These are phyloP conservation scores for Leccinum angustisporum DNA, from an alignment of 1,284 basidiomycete genomes.

Conservation along the genomic window DNA sequence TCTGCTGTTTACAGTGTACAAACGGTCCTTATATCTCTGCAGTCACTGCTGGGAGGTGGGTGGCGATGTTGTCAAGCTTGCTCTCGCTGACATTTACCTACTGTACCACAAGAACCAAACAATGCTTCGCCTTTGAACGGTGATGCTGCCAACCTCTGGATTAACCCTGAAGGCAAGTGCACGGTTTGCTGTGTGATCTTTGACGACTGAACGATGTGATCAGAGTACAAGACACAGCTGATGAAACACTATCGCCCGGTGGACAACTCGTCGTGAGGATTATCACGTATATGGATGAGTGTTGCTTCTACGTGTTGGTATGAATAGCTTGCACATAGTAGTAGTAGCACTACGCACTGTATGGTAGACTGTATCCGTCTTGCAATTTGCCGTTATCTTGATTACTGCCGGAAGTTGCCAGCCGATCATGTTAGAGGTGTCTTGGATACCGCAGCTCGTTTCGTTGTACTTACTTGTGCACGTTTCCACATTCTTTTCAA, in stretches of 20 bases:
- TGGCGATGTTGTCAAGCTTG: constrained; percentile 1
- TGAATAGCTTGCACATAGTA: neutral
- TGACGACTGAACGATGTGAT: constrained; percentile 1
- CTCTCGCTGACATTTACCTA: neutral
- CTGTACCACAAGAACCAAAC: constrained; percentile 69
- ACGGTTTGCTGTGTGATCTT: neutral
- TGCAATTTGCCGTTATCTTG: neutral
- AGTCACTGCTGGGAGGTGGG: constrained; percentile 80
- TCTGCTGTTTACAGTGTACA: constrained; percentile 88
- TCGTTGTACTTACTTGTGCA: neutral
- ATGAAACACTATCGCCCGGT: constrained; percentile 72
- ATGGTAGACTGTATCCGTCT: constrained; percentile 20
- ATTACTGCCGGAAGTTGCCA: neutral
- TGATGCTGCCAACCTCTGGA: constrained; percentile 80
- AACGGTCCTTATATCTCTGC: constrained; percentile 82
- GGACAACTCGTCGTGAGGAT: constrained; percentile 43
- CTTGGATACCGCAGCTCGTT: constrained; percentile 3
- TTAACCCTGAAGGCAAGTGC: constrained; percentile 57
- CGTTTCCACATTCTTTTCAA: neutral
- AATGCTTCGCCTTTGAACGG: constrained; percentile 84
- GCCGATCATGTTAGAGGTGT: neutral
- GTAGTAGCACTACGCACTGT: neutral
- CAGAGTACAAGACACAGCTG: constrained; percentile 68
- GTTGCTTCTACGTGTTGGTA: constrained; percentile 4
- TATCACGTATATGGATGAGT: constrained; percentile 2